Percentiles rank a stretch among this genome's conserved stretches.
Evolutionary conservation across 805 yeast species (phyloP).

Genomic region (Candida takata): DNA sequence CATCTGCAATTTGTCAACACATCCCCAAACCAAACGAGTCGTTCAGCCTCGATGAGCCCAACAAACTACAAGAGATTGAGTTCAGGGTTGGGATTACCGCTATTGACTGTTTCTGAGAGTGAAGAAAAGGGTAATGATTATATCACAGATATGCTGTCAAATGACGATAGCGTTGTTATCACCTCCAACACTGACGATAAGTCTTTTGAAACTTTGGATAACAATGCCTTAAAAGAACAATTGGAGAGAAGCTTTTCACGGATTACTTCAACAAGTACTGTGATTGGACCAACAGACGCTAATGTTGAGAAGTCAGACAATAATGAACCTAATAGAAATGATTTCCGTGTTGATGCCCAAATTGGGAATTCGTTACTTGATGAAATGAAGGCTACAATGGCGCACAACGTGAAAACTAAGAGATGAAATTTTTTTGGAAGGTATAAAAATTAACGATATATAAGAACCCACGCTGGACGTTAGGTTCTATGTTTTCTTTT

Average conservation of each 20-base stretch:
- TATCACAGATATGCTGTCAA: conserved; percentile 17
- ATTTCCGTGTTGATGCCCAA: conserved; percentile 5
- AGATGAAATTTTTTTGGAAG: conserved; percentile 3
- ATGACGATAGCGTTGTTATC: conserved; percentile 22
- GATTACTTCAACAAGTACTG: conserved; percentile 4
- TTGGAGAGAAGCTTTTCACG: conserved; percentile 18
- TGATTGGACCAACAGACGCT: not conserved
- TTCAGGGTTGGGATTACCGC: conserved; percentile 23
- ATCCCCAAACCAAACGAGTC: conserved; percentile 7
- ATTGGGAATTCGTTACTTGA: conserved; percentile 12
- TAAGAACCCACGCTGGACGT: conserved; percentile 7
- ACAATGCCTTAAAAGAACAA: conserved; percentile 13
- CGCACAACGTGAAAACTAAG: too few relatives aligned
- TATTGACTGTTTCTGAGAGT: conserved; percentile 24
- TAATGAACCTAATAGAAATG: conserved; percentile 9
- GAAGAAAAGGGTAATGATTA: conserved; percentile 13
- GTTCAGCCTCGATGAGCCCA: conserved; percentile 3
- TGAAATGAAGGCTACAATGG: conserved; percentile 12
- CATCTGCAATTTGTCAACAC: conserved; percentile 6
- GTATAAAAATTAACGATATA: too few relatives aligned
- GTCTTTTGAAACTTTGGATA: conserved; percentile 6
- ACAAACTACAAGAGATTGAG: conserved; percentile 20
- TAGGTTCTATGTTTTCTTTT: too few relatives aligned
- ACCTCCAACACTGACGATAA: conserved; percentile 7
- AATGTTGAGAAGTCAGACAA: not conserved